These are phyloP conservation scores for Hypoxylon fragiforme DNA, from an alignment of 495 filamentous ascomycete genomes.

Conservation along the genomic window DNA sequence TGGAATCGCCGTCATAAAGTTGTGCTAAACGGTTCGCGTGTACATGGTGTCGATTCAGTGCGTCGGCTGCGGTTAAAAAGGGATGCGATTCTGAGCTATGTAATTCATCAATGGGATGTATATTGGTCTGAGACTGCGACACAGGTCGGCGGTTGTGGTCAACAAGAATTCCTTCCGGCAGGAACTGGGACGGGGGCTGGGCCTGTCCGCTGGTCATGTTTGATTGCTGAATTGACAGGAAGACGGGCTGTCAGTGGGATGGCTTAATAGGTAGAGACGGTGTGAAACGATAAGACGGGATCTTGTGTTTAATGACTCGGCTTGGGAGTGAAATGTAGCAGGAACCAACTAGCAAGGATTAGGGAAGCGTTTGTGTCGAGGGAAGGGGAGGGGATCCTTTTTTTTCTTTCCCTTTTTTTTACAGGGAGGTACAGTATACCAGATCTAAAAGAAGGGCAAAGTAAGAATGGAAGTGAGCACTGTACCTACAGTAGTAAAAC, in stretches of 20 bases:
- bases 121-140: slow-evolving; percentile 1
- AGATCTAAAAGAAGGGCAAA: slow-evolving; percentile 5
- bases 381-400: slow-evolving; percentile 9
- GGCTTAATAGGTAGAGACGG: slow-evolving; percentile 23
- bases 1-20: slow-evolving; percentile 17
- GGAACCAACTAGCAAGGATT: slow-evolving; percentile 32
- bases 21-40: slow-evolving; percentile 20
- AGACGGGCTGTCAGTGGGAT: slow-evolving; percentile 21
- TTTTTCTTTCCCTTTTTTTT: too few species aligned
- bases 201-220: slow-evolving; percentile 26
- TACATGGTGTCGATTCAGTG: slow-evolving; percentile 32
- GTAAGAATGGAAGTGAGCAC: background rate
- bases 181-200: slow-evolving; percentile 27
- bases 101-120: slow-evolving; percentile 7
- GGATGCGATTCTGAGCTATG: slow-evolving; percentile 15
- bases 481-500: slow-evolving; percentile 13
- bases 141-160: slow-evolving; percentile 19
- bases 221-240: slow-evolving; percentile 16
- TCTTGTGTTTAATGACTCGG: slow-evolving; percentile 32
- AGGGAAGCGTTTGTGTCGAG: slow-evolving; percentile 30
- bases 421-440: slow-evolving; percentile 24
- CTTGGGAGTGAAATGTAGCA: slow-evolving; percentile 14
- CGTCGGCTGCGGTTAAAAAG: slow-evolving; percentile 27
- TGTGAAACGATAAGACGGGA: slow-evolving; percentile 31
- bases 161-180: slow-evolving; percentile 22